Conservation (phyloP, 495 filamentous ascomycete species). For the Bacidia rubella region DNA sequence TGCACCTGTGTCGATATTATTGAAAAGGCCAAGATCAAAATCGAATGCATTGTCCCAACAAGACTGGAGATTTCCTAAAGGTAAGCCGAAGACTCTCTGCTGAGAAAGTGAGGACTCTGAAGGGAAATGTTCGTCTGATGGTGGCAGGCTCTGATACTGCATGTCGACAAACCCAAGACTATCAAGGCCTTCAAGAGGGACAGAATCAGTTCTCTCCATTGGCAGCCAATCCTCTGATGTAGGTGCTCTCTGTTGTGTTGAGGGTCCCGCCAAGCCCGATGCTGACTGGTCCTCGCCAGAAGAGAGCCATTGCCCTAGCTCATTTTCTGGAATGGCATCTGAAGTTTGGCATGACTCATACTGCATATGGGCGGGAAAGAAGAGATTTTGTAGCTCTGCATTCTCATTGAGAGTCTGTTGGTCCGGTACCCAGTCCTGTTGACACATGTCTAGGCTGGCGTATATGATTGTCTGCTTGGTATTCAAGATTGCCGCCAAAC, state of each 20-base stretch:
- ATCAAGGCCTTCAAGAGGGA: background rate
- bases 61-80: background rate
- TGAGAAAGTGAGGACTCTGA: background rate
- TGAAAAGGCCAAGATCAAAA: background rate
- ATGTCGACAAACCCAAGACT: background rate
- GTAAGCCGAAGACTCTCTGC: background rate
- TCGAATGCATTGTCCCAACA: background rate
- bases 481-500: background rate
- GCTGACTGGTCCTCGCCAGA: background rate
- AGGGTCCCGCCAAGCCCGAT: background rate
- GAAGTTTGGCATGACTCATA: background rate
- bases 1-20: background rate
- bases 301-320: background rate
- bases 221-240: background rate
- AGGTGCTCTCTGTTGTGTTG: background rate
- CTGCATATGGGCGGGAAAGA: background rate
- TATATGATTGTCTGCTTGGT: background rate
- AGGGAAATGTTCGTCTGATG: background rate
- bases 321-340: background rate
- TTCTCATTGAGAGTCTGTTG: background rate
- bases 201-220: background rate
- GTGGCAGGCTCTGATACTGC: background rate
- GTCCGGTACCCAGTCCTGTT: background rate
- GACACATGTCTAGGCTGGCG: background rate
- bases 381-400: background rate